These are phyloP conservation scores for Rhodocollybia butyracea DNA, from an alignment of 768 basidiomycete genomes.

Conservation along the genomic window DNA sequence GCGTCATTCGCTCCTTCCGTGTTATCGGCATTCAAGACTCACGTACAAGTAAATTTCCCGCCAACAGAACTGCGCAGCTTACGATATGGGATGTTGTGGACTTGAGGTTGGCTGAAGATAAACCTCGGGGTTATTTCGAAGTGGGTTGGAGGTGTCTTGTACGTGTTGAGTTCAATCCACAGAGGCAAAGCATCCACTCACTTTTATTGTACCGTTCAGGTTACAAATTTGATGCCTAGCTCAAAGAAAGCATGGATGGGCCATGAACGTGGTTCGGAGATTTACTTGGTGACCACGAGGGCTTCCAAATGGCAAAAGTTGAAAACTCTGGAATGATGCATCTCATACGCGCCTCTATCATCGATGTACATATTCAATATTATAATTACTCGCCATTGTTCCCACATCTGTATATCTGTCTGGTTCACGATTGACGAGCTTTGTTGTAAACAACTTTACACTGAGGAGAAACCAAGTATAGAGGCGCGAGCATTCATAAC, in stretches of 20 bases:
- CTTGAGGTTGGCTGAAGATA: constrained; percentile 48
- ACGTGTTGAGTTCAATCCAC: constrained; percentile 19
- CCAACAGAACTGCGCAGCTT: constrained; percentile 65
- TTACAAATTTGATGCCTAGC: constrained; percentile 71
- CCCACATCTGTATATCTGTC: too few relatives aligned
- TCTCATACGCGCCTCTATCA: background rate
- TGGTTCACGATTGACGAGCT: too few relatives aligned
- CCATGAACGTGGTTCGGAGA: constrained; percentile 52
- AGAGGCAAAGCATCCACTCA: constrained; percentile 11
- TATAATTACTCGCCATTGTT: too few relatives aligned
- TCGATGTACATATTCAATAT: background rate
- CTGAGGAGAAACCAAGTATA: too few relatives aligned
- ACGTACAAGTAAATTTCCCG: constrained; percentile 44
- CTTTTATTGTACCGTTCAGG: constrained; percentile 19
- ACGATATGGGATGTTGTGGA: constrained; percentile 79
- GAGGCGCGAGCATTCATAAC: too few relatives aligned
- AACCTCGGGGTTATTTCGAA: constrained; percentile 45
- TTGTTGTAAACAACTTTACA: too few relatives aligned
- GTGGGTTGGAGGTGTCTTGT: constrained; percentile 71
- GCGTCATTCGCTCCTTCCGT: constrained; percentile 74
- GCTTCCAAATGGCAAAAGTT: constrained; percentile 60
- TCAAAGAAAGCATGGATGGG: constrained; percentile 73
- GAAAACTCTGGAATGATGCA: constrained; percentile 9
- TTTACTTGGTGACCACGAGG: constrained; percentile 66
- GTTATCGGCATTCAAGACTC: constrained; percentile 69